Evolutionary conservation across 441 rosid species (phyloP), one percentile per base, ranked within the genome.

Genomic region (Erysimum pusillum): DNA sequence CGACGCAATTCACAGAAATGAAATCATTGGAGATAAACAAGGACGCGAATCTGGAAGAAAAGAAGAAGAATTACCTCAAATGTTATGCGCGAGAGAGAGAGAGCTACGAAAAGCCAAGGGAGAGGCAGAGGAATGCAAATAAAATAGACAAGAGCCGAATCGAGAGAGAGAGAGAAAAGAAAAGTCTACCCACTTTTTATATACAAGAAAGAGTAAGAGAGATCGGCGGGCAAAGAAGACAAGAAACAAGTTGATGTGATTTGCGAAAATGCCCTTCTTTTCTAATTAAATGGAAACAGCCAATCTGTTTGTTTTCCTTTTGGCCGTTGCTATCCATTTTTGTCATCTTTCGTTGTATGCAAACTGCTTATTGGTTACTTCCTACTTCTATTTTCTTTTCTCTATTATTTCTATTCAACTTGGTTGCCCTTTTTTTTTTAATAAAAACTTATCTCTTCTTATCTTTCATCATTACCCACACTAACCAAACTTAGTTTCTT

Each of bases 391-490:
- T 28, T 28, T 28, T 28, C 31, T 0, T 63, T 22, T 22, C 4
- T 25, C 28, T 25, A 13, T 31, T 56, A 56, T 22, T 22, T 22
- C 25, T 22, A 22, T 15, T 39, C 52, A 13, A 42, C 34, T 62
- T 25, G 36, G 1, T 61, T 39, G 6, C 48, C 2, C 8, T 41
- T 13, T 7, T 5, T 13, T 62, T 62, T 28, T 28, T 1, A 2
- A 38, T 20, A 13, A 12, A 3, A 9, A 9, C 12, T 25, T 48
- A 65, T 65, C 69, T 31, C 70, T 51, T 67, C 14, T 11, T 38
- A 0, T 38, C 72, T 67, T 67, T 39, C 51, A 32, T 65, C 31
- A 65, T 65, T 32, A 60, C 44, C 1, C 48, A 63, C 54, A 12
- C 20, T 25, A n/a, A 46, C 32, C 44, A 17, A 13, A 5, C 54